Conservation (phyloP, 495 filamentous ascomycete genomes). For the Aspergillus homomorphus region DNA sequence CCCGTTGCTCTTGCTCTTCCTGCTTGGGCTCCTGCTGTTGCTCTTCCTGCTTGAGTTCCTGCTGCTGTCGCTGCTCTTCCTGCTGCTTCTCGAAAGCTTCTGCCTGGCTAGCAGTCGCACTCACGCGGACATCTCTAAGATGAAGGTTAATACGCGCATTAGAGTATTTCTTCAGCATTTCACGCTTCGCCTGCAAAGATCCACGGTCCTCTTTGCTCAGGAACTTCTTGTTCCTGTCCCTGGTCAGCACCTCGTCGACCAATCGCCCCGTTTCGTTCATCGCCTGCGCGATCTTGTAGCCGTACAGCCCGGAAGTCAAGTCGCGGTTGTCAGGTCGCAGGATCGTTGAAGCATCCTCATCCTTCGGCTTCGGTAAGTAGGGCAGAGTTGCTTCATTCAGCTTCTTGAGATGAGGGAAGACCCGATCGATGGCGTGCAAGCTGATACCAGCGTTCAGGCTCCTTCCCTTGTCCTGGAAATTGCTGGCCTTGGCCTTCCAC, state of each 20-base stretch:
- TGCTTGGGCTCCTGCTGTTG: background rate
- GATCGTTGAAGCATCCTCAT: background rate
- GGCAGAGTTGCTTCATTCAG: slow-evolving; percentile 29
- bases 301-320: background rate
- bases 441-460: slow-evolving; percentile 30
- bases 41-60: background rate
- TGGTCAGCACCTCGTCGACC: slow-evolving; percentile 32
- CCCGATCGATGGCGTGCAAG: slow-evolving; percentile 16
- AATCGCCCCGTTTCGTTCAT: slow-evolving; percentile 27
- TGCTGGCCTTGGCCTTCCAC: slow-evolving; percentile 8
- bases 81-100: slow-evolving; percentile 13
- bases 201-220: background rate
- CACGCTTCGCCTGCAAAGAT: slow-evolving; percentile 8
- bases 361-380: background rate
- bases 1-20: background rate
- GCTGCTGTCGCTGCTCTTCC: background rate
- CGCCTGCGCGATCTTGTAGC: background rate
- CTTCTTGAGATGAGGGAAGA: slow-evolving; percentile 30
- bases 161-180: slow-evolving; percentile 33
- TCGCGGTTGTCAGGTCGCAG: background rate
- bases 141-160: slow-evolving; percentile 11
- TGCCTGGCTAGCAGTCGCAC: slow-evolving; percentile 23
- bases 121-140: background rate
- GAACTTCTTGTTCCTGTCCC: background rate
- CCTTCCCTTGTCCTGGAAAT: slow-evolving; percentile 23